These are phyloP conservation scores for Rosellinia necatrix DNA, from an alignment of 2,329 filamentous ascomycete species.

Conservation along the genomic window DNA sequence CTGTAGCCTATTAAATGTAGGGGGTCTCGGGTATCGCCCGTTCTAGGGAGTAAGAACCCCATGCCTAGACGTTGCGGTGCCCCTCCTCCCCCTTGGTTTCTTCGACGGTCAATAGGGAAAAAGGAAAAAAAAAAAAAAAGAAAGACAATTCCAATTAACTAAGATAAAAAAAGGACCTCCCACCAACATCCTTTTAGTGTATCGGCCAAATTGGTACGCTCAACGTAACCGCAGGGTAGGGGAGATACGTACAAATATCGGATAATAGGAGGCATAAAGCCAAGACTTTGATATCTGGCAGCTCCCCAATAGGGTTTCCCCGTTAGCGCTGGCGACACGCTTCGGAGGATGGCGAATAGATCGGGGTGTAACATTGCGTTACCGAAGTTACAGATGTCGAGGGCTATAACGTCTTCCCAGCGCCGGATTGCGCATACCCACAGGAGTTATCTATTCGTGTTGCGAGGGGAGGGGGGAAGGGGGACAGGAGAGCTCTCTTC, in stretches of 20 bases:
- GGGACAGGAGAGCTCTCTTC: background rate
- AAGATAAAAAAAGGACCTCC: slow-evolving; percentile 3
- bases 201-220: slow-evolving; percentile 7
- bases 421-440: slow-evolving; percentile 19
- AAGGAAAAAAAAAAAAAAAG: slow-evolving; percentile 12
- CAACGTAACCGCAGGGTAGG: background rate
- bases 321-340: slow-evolving; percentile 20
- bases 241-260: background rate
- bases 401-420: slow-evolving; percentile 20
- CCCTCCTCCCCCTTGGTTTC: no score
- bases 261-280: slow-evolving; percentile 14
- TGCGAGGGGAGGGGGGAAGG: no score
- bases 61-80: slow-evolving; percentile 9
- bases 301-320: slow-evolving; percentile 17
- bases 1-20: no score
- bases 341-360: slow-evolving; percentile 15
- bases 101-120: background rate
- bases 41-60: slow-evolving; percentile 8
- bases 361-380: slow-evolving; percentile 28
- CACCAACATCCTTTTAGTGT: slow-evolving; percentile 8
- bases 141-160: slow-evolving; percentile 25
- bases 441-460: background rate
- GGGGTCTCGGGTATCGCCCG: no score
- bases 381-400: slow-evolving; percentile 24
- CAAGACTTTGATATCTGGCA: slow-evolving; percentile 13